phyloP scores from a whole-genome alignment of 2,329 filamentous ascomycete genomes.

The Zymoseptoria pseudotritici region DNA sequence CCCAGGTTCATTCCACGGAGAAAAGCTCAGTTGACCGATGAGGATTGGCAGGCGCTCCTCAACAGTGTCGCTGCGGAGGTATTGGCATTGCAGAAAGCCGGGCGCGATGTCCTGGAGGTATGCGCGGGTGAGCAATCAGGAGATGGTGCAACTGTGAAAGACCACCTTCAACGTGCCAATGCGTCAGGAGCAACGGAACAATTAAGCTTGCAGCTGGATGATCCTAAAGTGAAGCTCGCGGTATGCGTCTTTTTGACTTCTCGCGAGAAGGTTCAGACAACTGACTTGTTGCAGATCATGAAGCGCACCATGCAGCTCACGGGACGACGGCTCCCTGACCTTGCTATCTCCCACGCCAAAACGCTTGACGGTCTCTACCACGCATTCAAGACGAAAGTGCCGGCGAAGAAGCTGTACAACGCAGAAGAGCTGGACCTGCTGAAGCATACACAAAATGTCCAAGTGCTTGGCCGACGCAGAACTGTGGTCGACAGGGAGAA shows the following conservation, averaged over 20 bases:
- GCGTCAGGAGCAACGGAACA: conserved; percentile 92
- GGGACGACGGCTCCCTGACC: conserved; percentile 68
- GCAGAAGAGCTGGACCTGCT: conserved; percentile 44
- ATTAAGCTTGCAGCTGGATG: conserved; percentile 48
- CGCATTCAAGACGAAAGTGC: conserved; percentile 30
- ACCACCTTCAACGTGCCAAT: conserved; percentile 68
- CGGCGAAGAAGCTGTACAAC: conserved; percentile 54
- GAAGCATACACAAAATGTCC: conserved; percentile 59
- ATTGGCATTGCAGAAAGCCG: conserved; percentile 41
- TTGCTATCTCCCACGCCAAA: conserved; percentile 44
- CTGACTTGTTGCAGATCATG: conserved; percentile 53
- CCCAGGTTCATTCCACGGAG: conserved; percentile 33
- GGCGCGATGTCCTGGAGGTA: conserved; percentile 28
- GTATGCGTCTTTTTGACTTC: conserved; percentile 42
- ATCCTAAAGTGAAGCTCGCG: conserved; percentile 61
- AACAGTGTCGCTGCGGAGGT: conserved; percentile 52
- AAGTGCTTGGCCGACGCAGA: conserved; percentile 55
- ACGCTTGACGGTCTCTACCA: conserved; percentile 34
- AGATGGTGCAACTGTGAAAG: conserved; percentile 8
- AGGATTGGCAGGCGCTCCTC: conserved; percentile 37
- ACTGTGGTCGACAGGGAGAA: conserved; percentile 67
- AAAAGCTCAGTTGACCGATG: conserved; percentile 29
- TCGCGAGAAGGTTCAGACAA: conserved; percentile 1
- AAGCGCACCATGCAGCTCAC: conserved; percentile 77
- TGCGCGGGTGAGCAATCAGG: conserved; percentile 18